Percentiles rank a stretch among this genome's conserved stretches.
Evolutionary conservation across 179 eudicot species (phyloP).

Genomic region (Silene coronaria): DNA sequence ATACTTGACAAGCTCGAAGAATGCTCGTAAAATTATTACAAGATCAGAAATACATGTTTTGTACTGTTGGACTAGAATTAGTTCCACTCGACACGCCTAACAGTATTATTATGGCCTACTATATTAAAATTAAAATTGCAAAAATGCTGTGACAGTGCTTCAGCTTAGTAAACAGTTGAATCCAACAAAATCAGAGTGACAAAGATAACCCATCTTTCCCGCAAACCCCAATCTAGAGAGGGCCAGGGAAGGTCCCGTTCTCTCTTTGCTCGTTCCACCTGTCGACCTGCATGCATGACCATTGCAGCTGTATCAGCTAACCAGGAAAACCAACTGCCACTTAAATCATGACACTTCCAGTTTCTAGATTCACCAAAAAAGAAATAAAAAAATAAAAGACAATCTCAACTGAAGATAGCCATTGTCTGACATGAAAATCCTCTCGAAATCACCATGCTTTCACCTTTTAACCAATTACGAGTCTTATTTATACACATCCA

Average conservation of each 20-base stretch:
- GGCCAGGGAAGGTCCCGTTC: slow-evolving; percentile 65
- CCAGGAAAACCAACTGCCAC: background rate
- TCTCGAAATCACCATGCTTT: too few species aligned
- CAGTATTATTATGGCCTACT: slow-evolving; percentile 24
- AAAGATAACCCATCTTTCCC: slow-evolving; percentile 5
- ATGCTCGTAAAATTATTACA: slow-evolving; percentile 34
- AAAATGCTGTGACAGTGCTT: slow-evolving; percentile 8
- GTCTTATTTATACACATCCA: too few species aligned
- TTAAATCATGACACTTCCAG: background rate
- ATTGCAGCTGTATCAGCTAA: slow-evolving; percentile 20
- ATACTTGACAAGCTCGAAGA: slow-evolving; percentile 18
- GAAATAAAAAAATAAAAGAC: too few species aligned
- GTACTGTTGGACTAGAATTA: slow-evolving; percentile 26
- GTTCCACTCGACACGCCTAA: slow-evolving; percentile 32
- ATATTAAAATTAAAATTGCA: slow-evolving; percentile 21
- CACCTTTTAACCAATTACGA: too few species aligned
- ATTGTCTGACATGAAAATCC: too few species aligned
- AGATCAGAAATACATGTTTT: slow-evolving; percentile 24
- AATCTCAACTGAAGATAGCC: too few species aligned
- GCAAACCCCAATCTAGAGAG: slow-evolving; percentile 28
- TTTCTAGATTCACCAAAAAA: too few species aligned
- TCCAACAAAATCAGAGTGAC: slow-evolving; percentile 19
- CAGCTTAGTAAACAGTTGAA: slow-evolving; percentile 15
- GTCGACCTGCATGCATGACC: slow-evolving; percentile 42
- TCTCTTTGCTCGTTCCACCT: slow-evolving; percentile 78